Base-by-base conservation (phyloP, 495 filamentous ascomycete genomes). In the Annulohypoxylon nitens region DNA sequence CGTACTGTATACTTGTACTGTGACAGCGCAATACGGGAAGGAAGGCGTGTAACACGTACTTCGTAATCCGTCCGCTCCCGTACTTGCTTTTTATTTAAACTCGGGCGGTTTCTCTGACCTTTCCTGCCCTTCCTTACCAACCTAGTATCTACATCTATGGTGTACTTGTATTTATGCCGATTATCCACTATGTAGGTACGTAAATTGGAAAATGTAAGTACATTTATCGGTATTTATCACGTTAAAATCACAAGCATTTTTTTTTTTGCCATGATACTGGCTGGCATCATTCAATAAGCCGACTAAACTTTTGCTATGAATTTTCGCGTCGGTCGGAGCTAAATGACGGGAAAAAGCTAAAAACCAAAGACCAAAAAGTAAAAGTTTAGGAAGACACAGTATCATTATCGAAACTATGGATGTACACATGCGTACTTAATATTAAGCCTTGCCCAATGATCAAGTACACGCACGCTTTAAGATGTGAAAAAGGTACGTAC, bases 1-100 rank as follows among this genome's bases (percentile, higher is more conserved):
- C 72, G 72, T 75, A 75, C 72, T 75, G 72, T 75, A 53, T 70
- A 53, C 41, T 67, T 54, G 30, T 75, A 75, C 72, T 75, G 72
- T 75, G 69, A 68, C 67, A 67, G 51, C 67, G 25, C 51, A 54
- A 70, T 62, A 63, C 67, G 72, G 72, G 59, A 70, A 75, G 45
- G 58, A 47, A 67, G 50, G 61, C 63, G 45, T 47, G 67, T 62
- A 67, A 67, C 71, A 74, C 67, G 51, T 70, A 70, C 63, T 67
- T 75, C 59, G 53, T 55, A 64, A 70, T 64, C 62, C 67, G 53
- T 62, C 62, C 67, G 53, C 59, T 50, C 45, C 67, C 67, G 67
- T 70, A 62, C 43, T 51, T 70, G 33, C 37, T 57, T 51, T 62
- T 62, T 33, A 47, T 66, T 66, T 59, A 33, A 51, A 66, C 60